Evolutionary conservation across 257 asterid species (phyloP), one percentile per base, ranked within the genome.

Genomic region (Salvia miltiorrhiza): DNA sequence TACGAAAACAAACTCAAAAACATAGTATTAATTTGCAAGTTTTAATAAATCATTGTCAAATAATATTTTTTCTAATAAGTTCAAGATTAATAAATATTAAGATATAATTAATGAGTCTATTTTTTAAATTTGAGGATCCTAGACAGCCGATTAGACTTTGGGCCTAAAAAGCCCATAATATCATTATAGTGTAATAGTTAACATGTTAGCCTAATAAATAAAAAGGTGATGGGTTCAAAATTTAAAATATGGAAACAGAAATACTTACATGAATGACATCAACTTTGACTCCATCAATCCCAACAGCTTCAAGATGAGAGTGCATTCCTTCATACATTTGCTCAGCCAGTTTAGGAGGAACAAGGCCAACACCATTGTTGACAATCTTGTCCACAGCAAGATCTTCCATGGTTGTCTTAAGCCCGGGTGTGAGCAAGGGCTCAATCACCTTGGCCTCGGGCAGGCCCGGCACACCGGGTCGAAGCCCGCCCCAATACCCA

Each of bases 401-500:
- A 79, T 93, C 98, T 82, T 93, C 98, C 98, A 93, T 93, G 0
- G 98, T 86, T 20, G 79, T 88, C 82, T 86, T 19, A 20, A 90
- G 81, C 57, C 97, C 98, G 21, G 98, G 95, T 0, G 96, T 76
- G 23, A 93, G 47, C 41, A 84, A 78, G 60, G 98, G 98, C 35
- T 59, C 66, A 14, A 90, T 77, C 8, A 93, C 90, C 60, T 74
- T 77, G 0, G 90, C 85, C 19, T 84, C 74, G n/a, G 98, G 97
- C 40, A 93, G 69, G 60, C 86, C 89, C 9, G 75, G 24, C 1
- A 54, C 76, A 5, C 74, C 73, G 59, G 98, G 97, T 48, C 95
- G 57, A 5, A 93, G 61, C 78, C 98, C 98, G 16, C 98, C 98
- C 98, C 97, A 93, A n/a, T 93, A 93, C 14, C 97, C 98, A 50